These are phyloP conservation scores for Cladorrhinum samala DNA, from an alignment of 495 filamentous ascomycete genomes.

Conservation along the genomic window DNA sequence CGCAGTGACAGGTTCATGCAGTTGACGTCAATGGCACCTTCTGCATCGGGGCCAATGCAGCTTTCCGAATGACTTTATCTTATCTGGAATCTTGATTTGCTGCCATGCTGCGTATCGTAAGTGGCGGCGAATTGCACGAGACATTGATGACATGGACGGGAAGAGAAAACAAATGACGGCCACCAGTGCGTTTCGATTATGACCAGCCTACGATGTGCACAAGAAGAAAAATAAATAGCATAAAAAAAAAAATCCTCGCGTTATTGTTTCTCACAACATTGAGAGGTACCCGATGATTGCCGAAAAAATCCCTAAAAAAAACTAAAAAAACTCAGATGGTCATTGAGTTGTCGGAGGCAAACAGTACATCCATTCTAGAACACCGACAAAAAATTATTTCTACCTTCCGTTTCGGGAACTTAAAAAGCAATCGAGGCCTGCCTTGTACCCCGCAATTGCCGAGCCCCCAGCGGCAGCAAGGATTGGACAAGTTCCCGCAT, in stretches of 20 bases:
- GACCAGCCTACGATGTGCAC: too few relatives aligned
- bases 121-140: too few relatives aligned
- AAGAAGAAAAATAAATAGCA: too few relatives aligned
- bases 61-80: neutral
- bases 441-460: constrained; percentile 13
- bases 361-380: neutral
- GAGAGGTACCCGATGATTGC: too few relatives aligned
- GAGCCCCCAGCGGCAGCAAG: neutral
- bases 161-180: too few relatives aligned
- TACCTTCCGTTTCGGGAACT: constrained; percentile 10
- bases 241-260: too few relatives aligned
- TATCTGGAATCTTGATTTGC: neutral
- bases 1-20: neutral
- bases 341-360: neutral
- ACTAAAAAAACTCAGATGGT: too few relatives aligned
- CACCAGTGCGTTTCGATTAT: too few relatives aligned
- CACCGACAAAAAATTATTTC: constrained; percentile 2
- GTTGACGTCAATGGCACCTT: neutral
- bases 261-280: too few relatives aligned
- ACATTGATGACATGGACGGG: too few relatives aligned
- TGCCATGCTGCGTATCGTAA: too few relatives aligned
- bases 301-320: too few relatives aligned
- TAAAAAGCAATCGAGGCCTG: neutral
- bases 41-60: neutral
- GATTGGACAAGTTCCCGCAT: neutral